phyloP scores from a whole-genome alignment of 805 yeast genomes.

The Kluyveromyces aestuarii region DNA sequence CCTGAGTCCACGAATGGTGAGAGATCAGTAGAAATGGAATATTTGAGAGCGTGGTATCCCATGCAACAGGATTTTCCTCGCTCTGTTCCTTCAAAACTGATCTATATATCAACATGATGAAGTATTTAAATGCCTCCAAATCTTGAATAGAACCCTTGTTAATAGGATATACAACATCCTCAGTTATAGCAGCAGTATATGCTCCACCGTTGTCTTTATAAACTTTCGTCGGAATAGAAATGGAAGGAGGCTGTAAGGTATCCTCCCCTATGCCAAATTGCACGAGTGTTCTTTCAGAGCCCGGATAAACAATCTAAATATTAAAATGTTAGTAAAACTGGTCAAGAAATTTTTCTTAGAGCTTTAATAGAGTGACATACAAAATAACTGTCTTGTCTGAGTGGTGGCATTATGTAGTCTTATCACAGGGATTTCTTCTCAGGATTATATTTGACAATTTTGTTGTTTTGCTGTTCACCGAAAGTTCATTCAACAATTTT shows the following conservation, averaged over 20 bases:
- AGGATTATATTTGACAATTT: not conserved
- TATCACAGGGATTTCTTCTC: not conserved
- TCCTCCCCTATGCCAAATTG: conserved; percentile 68
- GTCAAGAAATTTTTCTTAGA: not conserved
- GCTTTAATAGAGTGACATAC: conserved; percentile 7
- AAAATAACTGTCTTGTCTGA: conserved; percentile 24
- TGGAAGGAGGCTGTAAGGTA: conserved; percentile 59
- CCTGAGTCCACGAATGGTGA: conserved; percentile 61
- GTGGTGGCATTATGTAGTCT: conserved; percentile 18
- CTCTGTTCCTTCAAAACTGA: conserved; percentile 32
- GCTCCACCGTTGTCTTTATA: conserved; percentile 35
- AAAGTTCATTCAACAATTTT: not conserved
- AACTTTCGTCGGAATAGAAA: conserved; percentile 70
- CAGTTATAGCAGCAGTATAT: conserved; percentile 25
- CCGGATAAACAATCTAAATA: conserved; percentile 60
- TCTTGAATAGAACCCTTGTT: conserved; percentile 54
- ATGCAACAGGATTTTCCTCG: conserved; percentile 20
- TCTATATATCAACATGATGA: conserved; percentile 38
- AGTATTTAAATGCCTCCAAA: conserved; percentile 59
- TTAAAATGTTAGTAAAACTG: conserved; percentile 9
- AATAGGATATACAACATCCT: conserved; percentile 51
- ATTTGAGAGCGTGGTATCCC: conserved; percentile 29
- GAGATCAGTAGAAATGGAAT: conserved; percentile 65
- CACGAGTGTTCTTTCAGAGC: conserved; percentile 64
- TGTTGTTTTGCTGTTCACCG: not conserved